Evolutionary conservation across 495 filamentous ascomycete genomes (phyloP).

Genomic region (Viridothelium virens): DNA sequence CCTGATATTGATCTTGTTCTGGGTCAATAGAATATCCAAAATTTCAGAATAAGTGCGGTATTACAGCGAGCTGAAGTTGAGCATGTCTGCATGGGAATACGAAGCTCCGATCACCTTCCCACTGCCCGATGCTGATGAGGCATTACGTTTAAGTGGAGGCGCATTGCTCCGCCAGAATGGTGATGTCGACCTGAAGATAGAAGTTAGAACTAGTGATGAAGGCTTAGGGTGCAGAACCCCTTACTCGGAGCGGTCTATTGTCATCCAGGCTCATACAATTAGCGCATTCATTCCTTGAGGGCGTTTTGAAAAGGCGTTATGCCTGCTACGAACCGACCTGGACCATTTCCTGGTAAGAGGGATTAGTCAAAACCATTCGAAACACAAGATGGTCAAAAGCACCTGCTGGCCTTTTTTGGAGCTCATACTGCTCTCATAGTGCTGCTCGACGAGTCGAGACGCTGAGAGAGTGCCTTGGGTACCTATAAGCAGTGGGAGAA

Average conservation of each 20-base stretch:
- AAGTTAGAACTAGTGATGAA: background rate
- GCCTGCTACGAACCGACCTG: slow-evolving; percentile 78
- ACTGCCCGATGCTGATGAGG: slow-evolving; percentile 41
- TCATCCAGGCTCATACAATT: slow-evolving; percentile 8
- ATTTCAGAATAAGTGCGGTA: slow-evolving; percentile 12
- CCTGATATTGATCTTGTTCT: slow-evolving; percentile 45
- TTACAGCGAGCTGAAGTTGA: slow-evolving; percentile 74
- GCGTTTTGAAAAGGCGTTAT: background rate
- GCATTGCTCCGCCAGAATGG: slow-evolving; percentile 79
- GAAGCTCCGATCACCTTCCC: slow-evolving; percentile 83
- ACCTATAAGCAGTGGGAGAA: background rate
- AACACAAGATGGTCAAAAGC: background rate
- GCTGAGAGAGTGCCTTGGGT: too few relatives aligned
- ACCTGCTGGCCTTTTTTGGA: slow-evolving; percentile 31
- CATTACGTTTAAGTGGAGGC: background rate
- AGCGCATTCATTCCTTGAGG: background rate
- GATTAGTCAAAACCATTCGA: background rate
- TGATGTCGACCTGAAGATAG: slow-evolving; percentile 55
- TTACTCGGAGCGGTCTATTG: slow-evolving; percentile 46
- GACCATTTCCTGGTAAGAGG: slow-evolving; percentile 76
- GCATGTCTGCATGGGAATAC: slow-evolving; percentile 91
- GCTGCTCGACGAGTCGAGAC: too few relatives aligned
- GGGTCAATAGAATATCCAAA: slow-evolving; percentile 11
- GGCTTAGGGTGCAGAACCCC: background rate
- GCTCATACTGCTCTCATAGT: slow-evolving; percentile 17